Evolutionary conservation across 2,329 filamentous ascomycete genomes (phyloP), one percentile per base, ranked within the genome.

Genomic region (Ophiocordyceps australis): DNA sequence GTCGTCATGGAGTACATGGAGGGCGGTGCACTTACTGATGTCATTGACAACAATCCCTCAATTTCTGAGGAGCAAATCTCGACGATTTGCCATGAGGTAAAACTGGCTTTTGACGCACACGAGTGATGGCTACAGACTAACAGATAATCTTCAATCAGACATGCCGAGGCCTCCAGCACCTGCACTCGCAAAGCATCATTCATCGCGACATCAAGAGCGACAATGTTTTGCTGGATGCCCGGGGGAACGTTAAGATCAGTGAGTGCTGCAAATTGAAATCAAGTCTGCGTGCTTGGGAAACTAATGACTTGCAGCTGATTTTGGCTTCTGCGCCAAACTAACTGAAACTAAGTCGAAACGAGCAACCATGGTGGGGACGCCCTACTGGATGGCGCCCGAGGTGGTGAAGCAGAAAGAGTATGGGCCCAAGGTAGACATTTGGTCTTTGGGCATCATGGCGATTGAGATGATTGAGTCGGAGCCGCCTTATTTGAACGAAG

Each of bases 1-100:
- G 83, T 98, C 9, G 86, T 98, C 27, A 93, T 98, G 89, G 89
- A 98, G 57, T 98, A 85, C 44, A 98, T 98, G 89, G 89, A 98
- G 55, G 89, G 89, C 41, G 89, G 89, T 55, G 81, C 89, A 33
- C 58, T 98, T 49, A 98, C 89, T 2, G 89, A 98, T 59, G 83
- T 98, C 32, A 98, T 98, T 53, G 89, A 98, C 54, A 94, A 95
- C 57, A 98, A 95, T 52, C 69, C 77, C 3, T 72, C 74, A 30
- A 94, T 98, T 40, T 82, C 78, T 5, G 89, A 98, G 51, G 82
- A 94, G 46, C 89, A 98, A 50, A 98, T 98, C 43, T 82, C 89
- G 8, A 94, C 86, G 5, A 95, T 98, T 37, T 95, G 86, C 51
- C 68, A 78, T 26, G 89, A 98, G 76, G 86, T 93, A 57, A 54